A percentile compares a stretch with the other conserved stretches of the same genome.
phyloP scores from a whole-genome alignment of 2,329 filamentous ascomycete genomes.

The Aaosphaeria arxii region DNA sequence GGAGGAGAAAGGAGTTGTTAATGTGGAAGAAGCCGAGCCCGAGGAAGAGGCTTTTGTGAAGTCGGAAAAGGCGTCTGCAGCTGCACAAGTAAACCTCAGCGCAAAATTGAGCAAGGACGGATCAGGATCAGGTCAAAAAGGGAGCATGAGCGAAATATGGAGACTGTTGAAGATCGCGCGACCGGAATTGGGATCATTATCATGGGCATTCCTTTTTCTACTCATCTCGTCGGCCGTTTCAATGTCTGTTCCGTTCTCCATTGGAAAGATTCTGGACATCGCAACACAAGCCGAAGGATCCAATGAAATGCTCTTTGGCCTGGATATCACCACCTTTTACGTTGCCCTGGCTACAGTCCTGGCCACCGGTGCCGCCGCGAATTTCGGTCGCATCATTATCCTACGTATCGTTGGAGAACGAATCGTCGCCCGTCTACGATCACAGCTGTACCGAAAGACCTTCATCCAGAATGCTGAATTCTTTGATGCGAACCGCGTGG shows the following conservation, averaged over 20 bases:
- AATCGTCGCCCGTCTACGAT: slow-evolving; percentile 85
- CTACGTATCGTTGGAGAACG: slow-evolving; percentile 92
- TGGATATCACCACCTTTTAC: slow-evolving; percentile 87
- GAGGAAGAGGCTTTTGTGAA: slow-evolving; percentile 61
- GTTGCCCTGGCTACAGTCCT: slow-evolving; percentile 70
- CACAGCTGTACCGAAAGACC: slow-evolving; percentile 85
- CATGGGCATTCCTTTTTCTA: slow-evolving; percentile 78
- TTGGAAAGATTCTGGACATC: slow-evolving; percentile 91
- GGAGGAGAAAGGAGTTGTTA: slow-evolving; percentile 32
- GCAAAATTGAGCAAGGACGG: slow-evolving; percentile 86
- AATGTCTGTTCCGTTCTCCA: slow-evolving; percentile 95
- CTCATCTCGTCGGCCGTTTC: slow-evolving; percentile 88
- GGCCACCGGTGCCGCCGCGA: slow-evolving; percentile 79
- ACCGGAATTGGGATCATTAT: slow-evolving; percentile 77
- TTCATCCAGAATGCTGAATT: slow-evolving; percentile 98
- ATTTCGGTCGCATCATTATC: slow-evolving; percentile 91
- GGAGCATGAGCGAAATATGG: slow-evolving; percentile 69
- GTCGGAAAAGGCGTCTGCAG: slow-evolving; percentile 81
- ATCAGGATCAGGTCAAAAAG: slow-evolving; percentile 47
- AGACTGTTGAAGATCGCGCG: slow-evolving; percentile 84
- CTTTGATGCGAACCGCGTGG: slow-evolving; percentile 95
- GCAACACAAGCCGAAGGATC: slow-evolving; percentile 69
- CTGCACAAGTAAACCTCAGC: slow-evolving; percentile 83
- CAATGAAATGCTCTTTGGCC: slow-evolving; percentile 71
- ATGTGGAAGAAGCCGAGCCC: slow-evolving; percentile 38